phyloP scores from a whole-genome alignment of 2,329 filamentous ascomycete genomes.

The Diaporthe citri region DNA sequence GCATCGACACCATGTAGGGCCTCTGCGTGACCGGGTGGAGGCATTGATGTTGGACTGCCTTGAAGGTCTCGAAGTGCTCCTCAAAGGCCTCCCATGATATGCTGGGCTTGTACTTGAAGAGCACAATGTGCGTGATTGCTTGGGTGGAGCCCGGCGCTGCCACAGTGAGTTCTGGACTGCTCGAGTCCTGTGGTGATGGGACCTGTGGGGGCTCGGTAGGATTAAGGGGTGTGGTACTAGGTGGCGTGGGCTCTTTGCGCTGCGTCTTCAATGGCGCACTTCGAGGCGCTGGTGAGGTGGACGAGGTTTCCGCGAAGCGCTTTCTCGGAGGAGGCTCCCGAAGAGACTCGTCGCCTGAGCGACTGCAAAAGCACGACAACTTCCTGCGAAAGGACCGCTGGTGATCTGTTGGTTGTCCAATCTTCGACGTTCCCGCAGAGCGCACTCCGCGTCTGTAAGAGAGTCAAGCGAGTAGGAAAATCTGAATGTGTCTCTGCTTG shows the following conservation, averaged over 20 bases:
- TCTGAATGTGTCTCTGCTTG: not conserved
- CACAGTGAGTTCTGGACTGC: not conserved
- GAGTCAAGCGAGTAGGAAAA: not conserved
- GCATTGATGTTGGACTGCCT: conserved; percentile 3
- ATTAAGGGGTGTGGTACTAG: no score
- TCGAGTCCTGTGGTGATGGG: not conserved
- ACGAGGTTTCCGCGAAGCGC: not conserved
- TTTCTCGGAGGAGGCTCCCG: not conserved
- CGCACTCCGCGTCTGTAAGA: not conserved
- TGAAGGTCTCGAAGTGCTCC: conserved; percentile 13
- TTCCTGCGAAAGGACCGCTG: conserved; percentile 6
- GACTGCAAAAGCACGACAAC: conserved; percentile 5
- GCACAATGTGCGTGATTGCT: conserved; percentile 19
- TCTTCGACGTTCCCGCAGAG: conserved; percentile 3
- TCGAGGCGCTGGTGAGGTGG: not conserved
- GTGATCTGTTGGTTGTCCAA: not conserved
- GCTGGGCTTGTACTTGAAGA: conserved; percentile 23
- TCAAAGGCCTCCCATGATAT: conserved; percentile 16
- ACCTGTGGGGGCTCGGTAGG: not conserved
- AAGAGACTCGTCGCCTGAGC: not conserved
- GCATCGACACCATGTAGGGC: conserved; percentile 15
- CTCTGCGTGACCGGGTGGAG: conserved; percentile 19
- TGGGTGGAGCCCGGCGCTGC: not conserved
- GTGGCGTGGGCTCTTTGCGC: not conserved
- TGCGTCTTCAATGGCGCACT: not conserved